These are phyloP conservation scores for Yueomyces sp. DNA, from an alignment of 805 yeast species.

Conservation along the genomic window DNA sequence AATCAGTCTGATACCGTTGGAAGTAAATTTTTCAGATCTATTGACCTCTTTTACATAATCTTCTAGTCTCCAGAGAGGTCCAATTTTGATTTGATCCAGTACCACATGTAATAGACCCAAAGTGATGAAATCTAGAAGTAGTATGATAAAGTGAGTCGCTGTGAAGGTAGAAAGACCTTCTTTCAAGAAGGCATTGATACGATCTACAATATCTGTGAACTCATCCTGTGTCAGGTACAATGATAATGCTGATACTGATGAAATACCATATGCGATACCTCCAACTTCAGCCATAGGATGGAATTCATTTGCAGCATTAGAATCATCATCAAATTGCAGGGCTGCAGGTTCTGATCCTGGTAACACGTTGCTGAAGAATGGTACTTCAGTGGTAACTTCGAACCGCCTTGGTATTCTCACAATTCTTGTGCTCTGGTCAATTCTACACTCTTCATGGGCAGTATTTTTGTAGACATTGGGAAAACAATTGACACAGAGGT, in stretches of 20 bases:
- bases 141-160: slow-evolving; percentile 29
- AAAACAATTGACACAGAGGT: slow-evolving; percentile 48
- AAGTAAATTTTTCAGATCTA: slow-evolving; percentile 6
- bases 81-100: slow-evolving; percentile 17
- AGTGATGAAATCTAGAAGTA: slow-evolving; percentile 26
- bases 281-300: slow-evolving; percentile 27
- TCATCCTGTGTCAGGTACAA: slow-evolving; percentile 26
- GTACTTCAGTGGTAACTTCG: slow-evolving; percentile 26
- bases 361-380: slow-evolving; percentile 38
- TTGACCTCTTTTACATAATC: slow-evolving; percentile 26
- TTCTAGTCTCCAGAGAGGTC: slow-evolving; percentile 29
- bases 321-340: slow-evolving; percentile 12
- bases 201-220: slow-evolving; percentile 28
- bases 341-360: slow-evolving; percentile 64
- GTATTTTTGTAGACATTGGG: slow-evolving; percentile 35
- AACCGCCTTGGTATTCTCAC: slow-evolving; percentile 50
- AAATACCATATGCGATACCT: slow-evolving; percentile 35
- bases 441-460: slow-evolving; percentile 20
- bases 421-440: slow-evolving; percentile 34
- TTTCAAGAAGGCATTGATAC: slow-evolving; percentile 31
- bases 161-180: slow-evolving; percentile 29
- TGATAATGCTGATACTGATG: slow-evolving; percentile 40
- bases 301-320: slow-evolving; percentile 12
- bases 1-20: slow-evolving; percentile 27
- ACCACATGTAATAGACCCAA: slow-evolving; percentile 30